Percentiles rank a stretch among this genome's conserved stretches.
Conservation (phyloP, 164 flowering plant genomes). For the Piper longum region DNA sequence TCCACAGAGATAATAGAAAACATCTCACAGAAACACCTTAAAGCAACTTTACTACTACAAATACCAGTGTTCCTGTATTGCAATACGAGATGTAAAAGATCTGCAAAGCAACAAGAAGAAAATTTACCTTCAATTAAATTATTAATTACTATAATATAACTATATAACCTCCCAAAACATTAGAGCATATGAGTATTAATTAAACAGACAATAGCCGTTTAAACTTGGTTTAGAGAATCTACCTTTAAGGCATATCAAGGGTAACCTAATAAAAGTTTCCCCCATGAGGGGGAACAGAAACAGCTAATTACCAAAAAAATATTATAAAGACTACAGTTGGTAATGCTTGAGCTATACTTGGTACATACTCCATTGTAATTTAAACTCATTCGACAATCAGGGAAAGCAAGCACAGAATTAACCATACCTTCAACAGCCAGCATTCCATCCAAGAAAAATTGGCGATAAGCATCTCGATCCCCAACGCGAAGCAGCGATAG, state of each 20-base stretch:
- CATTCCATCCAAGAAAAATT: constrained; percentile 70
- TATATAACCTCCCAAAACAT: too few species aligned
- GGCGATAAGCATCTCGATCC: constrained; percentile 75
- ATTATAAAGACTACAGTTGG: not conserved
- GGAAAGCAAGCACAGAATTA: too few species aligned
- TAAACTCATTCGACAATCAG: too few species aligned
- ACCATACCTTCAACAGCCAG: constrained; percentile 50
- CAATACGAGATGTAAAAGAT: constrained; percentile 50
- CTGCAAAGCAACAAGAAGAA: constrained; percentile 22
- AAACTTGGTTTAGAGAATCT: too few species aligned
- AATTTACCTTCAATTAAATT: too few species aligned
- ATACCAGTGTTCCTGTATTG: constrained; percentile 15
- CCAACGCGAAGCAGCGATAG: constrained; percentile 72
- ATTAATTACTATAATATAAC: too few species aligned
- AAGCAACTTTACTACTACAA: constrained; percentile 25
- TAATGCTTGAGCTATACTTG: not conserved
- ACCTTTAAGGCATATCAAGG: too few species aligned
- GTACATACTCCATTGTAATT: too few species aligned
- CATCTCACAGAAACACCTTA: constrained; percentile 58
- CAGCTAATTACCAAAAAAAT: not conserved
- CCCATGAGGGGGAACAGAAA: not conserved
- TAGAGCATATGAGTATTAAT: too few species aligned
- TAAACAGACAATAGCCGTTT: too few species aligned
- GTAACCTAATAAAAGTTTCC: not conserved
- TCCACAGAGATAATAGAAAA: constrained; percentile 34